Percentiles rank a stretch among this genome's conserved stretches.
phyloP scores from a whole-genome alignment of 2,329 filamentous ascomycete species.

The Calonectria pauciramosa region DNA sequence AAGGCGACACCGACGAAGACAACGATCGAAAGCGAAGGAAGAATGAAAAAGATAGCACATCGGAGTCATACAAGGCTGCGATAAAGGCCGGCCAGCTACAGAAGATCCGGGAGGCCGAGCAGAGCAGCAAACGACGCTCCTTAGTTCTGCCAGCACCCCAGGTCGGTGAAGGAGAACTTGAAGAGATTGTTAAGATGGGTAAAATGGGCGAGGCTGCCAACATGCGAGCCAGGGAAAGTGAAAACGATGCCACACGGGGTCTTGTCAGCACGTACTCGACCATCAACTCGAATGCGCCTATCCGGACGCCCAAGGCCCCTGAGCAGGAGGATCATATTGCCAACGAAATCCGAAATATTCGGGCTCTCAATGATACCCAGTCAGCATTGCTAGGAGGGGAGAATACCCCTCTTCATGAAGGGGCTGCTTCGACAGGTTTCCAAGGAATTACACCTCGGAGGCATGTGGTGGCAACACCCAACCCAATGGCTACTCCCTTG shows the following conservation, averaged over 20 bases:
- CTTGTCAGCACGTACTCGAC: conserved; percentile 89
- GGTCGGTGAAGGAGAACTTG: conserved; percentile 91
- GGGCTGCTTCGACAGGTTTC: conserved; percentile 86
- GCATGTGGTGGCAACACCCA: conserved; percentile 89
- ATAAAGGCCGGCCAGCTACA: conserved; percentile 95
- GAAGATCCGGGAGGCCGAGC: conserved; percentile 94
- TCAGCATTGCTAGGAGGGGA: conserved; percentile 94
- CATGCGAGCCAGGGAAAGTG: conserved; percentile 79
- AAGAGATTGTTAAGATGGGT: conserved; percentile 99
- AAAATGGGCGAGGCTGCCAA: conserved; percentile 91
- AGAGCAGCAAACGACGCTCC: conserved; percentile 90
- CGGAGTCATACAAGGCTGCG: conserved; percentile 86
- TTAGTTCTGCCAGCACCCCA: conserved; percentile 91
- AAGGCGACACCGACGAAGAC: conserved; percentile 90
- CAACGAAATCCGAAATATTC: conserved; percentile 96
- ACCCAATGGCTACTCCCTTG: conserved; percentile 93
- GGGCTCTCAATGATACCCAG: conserved; percentile 91
- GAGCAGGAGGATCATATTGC: conserved; percentile 95
- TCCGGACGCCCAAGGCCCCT: conserved; percentile 91
- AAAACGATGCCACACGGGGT: conserved; percentile 87
- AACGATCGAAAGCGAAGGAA: conserved; percentile 89
- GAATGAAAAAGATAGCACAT: conserved; percentile 85
- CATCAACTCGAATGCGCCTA: conserved; percentile 85
- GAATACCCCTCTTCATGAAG: conserved; percentile 90
- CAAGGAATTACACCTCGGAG: conserved; percentile 85